Conservation (phyloP, 768 basidiomycete genomes). For the Flagelloscypha sp. region DNA sequence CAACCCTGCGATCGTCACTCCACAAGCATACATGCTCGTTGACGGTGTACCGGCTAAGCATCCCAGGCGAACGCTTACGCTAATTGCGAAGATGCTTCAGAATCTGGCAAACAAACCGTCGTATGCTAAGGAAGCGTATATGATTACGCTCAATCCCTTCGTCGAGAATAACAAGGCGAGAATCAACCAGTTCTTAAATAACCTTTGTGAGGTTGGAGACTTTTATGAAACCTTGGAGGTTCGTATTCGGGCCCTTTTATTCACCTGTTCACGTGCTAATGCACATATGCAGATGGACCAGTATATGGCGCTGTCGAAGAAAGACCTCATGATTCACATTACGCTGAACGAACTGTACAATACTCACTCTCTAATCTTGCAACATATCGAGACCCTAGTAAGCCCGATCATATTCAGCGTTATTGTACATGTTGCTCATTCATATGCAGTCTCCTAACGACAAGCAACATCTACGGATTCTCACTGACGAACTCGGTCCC, state of each 20-base stretch:
- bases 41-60: slow-evolving; percentile 97
- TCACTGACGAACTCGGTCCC: slow-evolving; percentile 91
- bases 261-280: slow-evolving; percentile 1
- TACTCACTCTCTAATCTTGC: slow-evolving; percentile 90
- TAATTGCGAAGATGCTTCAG: slow-evolving; percentile 99
- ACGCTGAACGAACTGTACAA: slow-evolving; percentile 99
- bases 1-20: slow-evolving; percentile 98
- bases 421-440: slow-evolving; percentile 4
- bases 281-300: slow-evolving; percentile 84
- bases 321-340: slow-evolving; percentile 96
- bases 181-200: slow-evolving; percentile 96
- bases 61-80: slow-evolving; percentile 88
- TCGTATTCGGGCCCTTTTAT: slow-evolving; percentile 13
- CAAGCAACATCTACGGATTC: slow-evolving; percentile 92
- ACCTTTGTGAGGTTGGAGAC: slow-evolving; percentile 95
- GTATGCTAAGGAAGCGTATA: slow-evolving; percentile 96
- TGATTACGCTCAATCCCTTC: slow-evolving; percentile 97
- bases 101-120: slow-evolving; percentile 98
- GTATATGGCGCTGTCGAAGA: slow-evolving; percentile 99
- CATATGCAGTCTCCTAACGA: slow-evolving; percentile 81
- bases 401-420: slow-evolving; percentile 19
- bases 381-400: slow-evolving; percentile 92
- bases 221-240: slow-evolving; percentile 99
- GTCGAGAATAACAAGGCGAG: slow-evolving; percentile 98
- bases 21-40: slow-evolving; percentile 99